Conservation (phyloP, 768 basidiomycete genomes). For the Lactarius hengduanensis region DNA sequence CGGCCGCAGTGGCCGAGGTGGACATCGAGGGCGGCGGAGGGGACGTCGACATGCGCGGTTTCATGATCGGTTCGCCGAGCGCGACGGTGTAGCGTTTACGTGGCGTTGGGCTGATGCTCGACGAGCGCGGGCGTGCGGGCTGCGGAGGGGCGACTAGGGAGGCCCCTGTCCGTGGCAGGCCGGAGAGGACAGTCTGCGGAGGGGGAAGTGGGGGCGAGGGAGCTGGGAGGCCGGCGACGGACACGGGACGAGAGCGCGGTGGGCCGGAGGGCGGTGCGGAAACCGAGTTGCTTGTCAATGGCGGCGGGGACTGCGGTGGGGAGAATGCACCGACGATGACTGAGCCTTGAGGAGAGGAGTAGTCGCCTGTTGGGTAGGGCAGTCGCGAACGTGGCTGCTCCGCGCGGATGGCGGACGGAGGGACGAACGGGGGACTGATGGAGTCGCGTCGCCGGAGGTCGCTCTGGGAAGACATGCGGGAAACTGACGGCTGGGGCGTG, state of each 20-base stretch:
- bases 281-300: constrained; percentile 35
- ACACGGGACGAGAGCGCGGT: constrained; percentile 41
- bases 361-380: constrained; percentile 84
- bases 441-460: constrained; percentile 48
- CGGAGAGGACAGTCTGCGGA: constrained; percentile 17
- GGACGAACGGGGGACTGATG: constrained; percentile 56
- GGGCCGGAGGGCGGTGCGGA: constrained; percentile 18
- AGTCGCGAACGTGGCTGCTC: constrained; percentile 51
- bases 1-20: constrained; percentile 4
- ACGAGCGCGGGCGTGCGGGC: constrained; percentile 50
- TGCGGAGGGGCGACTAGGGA: constrained; percentile 32
- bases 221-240: constrained; percentile 48
- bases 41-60: constrained; percentile 29
- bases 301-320: constrained; percentile 53
- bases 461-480: constrained; percentile 20
- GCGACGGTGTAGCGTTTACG: constrained; percentile 87
- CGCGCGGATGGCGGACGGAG: constrained; percentile 42
- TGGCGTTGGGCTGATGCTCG: constrained; percentile 62
- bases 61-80: constrained; percentile 67
- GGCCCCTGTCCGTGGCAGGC: constrained; percentile 5
- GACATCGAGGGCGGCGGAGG: constrained; percentile 27
- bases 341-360: constrained; percentile 61
- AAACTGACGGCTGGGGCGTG: constrained; percentile 34
- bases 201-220: constrained; percentile 25
- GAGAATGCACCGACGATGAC: constrained; percentile 42